phyloP scores from a whole-genome alignment of 1,284 basidiomycete species.

The Singerocomus rubriflavus region DNA sequence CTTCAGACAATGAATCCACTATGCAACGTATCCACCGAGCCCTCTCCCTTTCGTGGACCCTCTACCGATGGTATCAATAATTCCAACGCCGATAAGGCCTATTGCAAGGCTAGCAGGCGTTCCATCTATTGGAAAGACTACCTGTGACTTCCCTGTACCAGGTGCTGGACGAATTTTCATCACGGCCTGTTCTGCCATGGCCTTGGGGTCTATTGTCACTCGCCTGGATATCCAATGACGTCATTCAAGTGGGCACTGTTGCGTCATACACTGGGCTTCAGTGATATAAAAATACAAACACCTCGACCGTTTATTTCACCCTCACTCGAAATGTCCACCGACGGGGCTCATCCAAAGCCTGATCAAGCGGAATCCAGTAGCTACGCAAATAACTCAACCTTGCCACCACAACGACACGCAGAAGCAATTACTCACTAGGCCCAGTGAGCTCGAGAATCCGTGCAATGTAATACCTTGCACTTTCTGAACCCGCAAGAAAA shows the following conservation, averaged over 20 bases:
- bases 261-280: background rate
- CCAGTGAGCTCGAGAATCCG: slow-evolving; percentile 12
- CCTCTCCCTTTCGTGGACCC: slow-evolving; percentile 15
- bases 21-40: slow-evolving; percentile 25
- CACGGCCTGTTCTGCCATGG: no score
- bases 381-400: background rate
- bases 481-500: background rate
- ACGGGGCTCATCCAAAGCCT: slow-evolving; percentile 3
- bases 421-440: slow-evolving; percentile 18
- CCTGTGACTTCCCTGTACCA: background rate
- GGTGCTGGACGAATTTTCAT: background rate
- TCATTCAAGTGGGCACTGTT: background rate
- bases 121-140: slow-evolving; percentile 7
- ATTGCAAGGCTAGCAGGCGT: slow-evolving; percentile 15
- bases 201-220: no score
- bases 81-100: slow-evolving; percentile 9
- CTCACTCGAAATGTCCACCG: slow-evolving; percentile 11
- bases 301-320: background rate
- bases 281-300: slow-evolving; percentile 4
- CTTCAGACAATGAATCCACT: background rate
- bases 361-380: background rate
- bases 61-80: slow-evolving; percentile 14
- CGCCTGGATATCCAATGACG: background rate
- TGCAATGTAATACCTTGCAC: no score
- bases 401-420: slow-evolving; percentile 23